Evolutionary conservation across 208 protist genomes (phyloP).

Genomic region (Vickermania spadyakhi): DNA sequence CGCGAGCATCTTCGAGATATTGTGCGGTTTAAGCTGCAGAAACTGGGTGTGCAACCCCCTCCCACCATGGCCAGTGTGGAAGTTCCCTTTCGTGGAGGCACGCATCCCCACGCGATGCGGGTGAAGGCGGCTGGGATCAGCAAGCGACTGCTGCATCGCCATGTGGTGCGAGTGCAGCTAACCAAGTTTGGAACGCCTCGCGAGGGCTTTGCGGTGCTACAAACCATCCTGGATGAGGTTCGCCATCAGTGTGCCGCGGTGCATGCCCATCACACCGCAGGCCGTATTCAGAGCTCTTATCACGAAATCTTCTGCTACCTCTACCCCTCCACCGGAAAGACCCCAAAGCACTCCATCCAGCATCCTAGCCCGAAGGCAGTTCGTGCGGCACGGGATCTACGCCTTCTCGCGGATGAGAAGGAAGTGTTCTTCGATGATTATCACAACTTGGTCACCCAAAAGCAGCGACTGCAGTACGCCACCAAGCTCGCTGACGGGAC

Average conservation of each 20-base stretch:
- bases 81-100: slow-evolving; percentile 78
- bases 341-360: slow-evolving; percentile 67
- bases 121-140: slow-evolving; percentile 79
- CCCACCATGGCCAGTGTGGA: slow-evolving; percentile 57
- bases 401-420: slow-evolving; percentile 62
- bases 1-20: slow-evolving; percentile 75
- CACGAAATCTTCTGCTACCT: slow-evolving; percentile 82
- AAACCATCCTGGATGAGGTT: slow-evolving; percentile 72
- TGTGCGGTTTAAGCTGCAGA: slow-evolving; percentile 77
- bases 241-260: slow-evolving; percentile 52
- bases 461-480: slow-evolving; percentile 49
- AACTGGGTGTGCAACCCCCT: slow-evolving; percentile 73
- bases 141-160: slow-evolving; percentile 65
- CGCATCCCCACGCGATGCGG: slow-evolving; percentile 77
- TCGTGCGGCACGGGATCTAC: slow-evolving; percentile 38
- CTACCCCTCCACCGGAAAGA: slow-evolving; percentile 70
- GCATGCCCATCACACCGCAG: slow-evolving; percentile 65
- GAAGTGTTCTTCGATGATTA: slow-evolving; percentile 82
- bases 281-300: slow-evolving; percentile 56
- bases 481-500: slow-evolving; percentile 64
- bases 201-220: slow-evolving; percentile 77
- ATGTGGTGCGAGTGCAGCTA: slow-evolving; percentile 65
- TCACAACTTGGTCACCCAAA: slow-evolving; percentile 34
- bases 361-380: slow-evolving; percentile 58
- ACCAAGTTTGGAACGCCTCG: slow-evolving; percentile 79